A percentile compares a stretch with the other conserved stretches of the same genome.
Evolutionary conservation across 2,329 filamentous ascomycete genomes (phyloP).

Genomic region (Phialocephala subalpina): DNA sequence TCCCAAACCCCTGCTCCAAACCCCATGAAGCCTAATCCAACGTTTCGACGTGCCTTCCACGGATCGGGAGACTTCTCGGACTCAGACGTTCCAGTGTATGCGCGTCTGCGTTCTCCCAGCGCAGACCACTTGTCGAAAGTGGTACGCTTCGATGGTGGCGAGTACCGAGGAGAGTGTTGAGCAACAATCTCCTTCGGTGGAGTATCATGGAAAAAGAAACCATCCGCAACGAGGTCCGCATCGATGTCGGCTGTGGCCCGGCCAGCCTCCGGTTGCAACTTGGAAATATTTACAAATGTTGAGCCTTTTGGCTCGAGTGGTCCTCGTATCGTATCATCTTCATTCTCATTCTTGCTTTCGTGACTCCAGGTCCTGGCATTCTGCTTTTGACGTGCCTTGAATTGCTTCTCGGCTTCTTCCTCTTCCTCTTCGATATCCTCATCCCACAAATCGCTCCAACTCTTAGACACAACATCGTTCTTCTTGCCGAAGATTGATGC

Average conservation of each 20-base stretch:
- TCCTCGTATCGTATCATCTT: slow-evolving; percentile 54
- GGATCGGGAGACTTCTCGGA: slow-evolving; percentile 57
- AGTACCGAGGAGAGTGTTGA: slow-evolving; percentile 58
- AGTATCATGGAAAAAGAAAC: slow-evolving; percentile 77
- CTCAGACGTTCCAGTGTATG: slow-evolving; percentile 61
- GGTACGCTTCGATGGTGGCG: slow-evolving; percentile 71
- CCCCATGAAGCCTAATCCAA: slow-evolving; percentile 56
- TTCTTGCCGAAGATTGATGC: slow-evolving; percentile 81
- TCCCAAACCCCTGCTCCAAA: slow-evolving; percentile 49
- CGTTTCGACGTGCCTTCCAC: slow-evolving; percentile 53
- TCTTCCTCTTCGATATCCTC: slow-evolving; percentile 85
- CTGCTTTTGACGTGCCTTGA: slow-evolving; percentile 66
- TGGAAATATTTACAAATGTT: slow-evolving; percentile 56
- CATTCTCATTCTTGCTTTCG: slow-evolving; percentile 53
- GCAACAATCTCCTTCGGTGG: slow-evolving; percentile 48
- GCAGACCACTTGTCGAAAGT: slow-evolving; percentile 87
- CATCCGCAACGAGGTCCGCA: slow-evolving; percentile 71
- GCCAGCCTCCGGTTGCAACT: slow-evolving; percentile 49
- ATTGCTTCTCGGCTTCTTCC: slow-evolving; percentile 67
- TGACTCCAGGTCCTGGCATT: slow-evolving; percentile 84
- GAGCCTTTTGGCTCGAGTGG: slow-evolving; percentile 62
- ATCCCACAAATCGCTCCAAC: slow-evolving; percentile 98
- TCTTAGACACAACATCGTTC: slow-evolving; percentile 88
- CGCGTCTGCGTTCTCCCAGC: slow-evolving; percentile 84
- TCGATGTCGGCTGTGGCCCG: slow-evolving; percentile 59